phyloP scores from a whole-genome alignment of 768 basidiomycete genomes.

The Mycena vitilis region DNA sequence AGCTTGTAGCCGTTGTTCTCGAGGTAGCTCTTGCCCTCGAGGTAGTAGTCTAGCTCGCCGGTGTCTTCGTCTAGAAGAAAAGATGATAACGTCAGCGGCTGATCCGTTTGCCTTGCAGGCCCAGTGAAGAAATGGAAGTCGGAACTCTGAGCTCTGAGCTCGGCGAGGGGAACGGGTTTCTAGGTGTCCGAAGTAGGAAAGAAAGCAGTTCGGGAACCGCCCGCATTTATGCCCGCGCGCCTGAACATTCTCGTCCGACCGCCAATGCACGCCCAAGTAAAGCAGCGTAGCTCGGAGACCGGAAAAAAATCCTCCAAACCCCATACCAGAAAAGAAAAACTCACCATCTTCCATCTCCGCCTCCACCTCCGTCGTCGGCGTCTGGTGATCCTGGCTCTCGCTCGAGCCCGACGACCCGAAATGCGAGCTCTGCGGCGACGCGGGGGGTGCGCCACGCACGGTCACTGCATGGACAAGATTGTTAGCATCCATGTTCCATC shows the following conservation, averaged over 20 bases:
- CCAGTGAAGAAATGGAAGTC: not conserved
- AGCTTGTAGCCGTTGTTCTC: slow-evolving; percentile 29
- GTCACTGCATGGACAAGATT: too few species aligned
- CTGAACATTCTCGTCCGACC: too few species aligned
- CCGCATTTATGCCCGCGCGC: too few species aligned
- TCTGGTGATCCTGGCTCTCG: slow-evolving; percentile 44
- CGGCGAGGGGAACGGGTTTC: too few species aligned
- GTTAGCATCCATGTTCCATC: too few species aligned
- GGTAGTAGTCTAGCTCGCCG: slow-evolving; percentile 30
- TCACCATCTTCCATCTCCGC: not conserved
- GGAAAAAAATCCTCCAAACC: not conserved
- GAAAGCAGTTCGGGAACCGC: too few species aligned
- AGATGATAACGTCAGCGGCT: not conserved
- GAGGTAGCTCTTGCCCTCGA: slow-evolving; percentile 31
- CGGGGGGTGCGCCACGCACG: slow-evolving; percentile 38
- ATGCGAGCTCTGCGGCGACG: slow-evolving; percentile 63
- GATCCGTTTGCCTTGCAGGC: not conserved
- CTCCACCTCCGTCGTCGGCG: slow-evolving; percentile 14
- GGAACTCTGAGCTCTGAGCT: too few species aligned
- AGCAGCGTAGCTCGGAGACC: not conserved
- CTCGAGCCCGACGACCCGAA: slow-evolving; percentile 58
- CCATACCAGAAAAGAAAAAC: not conserved
- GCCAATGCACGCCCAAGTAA: too few species aligned
- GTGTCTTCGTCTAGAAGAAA: slow-evolving; percentile 8
- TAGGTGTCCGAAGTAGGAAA: too few species aligned